phyloP scores from a whole-genome alignment of 139 green algal genomes.

The Chlorella sp. region DNA sequence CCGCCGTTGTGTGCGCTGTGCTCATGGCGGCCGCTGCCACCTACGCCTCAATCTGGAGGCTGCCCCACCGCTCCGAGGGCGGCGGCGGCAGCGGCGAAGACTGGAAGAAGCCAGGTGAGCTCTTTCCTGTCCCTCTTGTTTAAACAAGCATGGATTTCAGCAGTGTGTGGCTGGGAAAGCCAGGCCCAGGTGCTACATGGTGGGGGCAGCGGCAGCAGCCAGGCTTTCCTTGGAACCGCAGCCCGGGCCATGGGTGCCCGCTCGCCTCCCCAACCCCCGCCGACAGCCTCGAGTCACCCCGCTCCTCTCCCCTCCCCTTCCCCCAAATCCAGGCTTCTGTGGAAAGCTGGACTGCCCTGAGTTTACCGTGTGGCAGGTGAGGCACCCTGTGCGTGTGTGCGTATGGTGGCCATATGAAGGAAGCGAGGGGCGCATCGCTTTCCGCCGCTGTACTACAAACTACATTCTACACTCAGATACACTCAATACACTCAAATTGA shows the following conservation, averaged over 20 bases:
- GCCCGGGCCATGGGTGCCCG: neutral
- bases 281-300: no score
- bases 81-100: neutral
- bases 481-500: no score
- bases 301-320: neutral
- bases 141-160: neutral
- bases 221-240: neutral
- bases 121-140: neutral
- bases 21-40: neutral
- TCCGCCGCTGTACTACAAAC: no score
- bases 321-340: constrained; percentile 5
- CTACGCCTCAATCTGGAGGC: neutral
- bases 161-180: neutral
- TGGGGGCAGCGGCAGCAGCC: neutral
- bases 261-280: neutral
- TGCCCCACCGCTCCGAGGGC: neutral
- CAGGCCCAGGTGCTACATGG: neutral
- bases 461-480: no score
- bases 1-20: neutral
- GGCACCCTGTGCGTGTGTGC: no score
- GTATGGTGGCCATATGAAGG: no score
- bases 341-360: constrained; percentile 16
- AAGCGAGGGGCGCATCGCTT: no score
- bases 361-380: neutral
- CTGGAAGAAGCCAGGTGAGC: constrained; percentile 10